These are phyloP conservation scores for Puccinia novopanici DNA, from an alignment of 1,284 basidiomycete genomes.

Conservation along the genomic window DNA sequence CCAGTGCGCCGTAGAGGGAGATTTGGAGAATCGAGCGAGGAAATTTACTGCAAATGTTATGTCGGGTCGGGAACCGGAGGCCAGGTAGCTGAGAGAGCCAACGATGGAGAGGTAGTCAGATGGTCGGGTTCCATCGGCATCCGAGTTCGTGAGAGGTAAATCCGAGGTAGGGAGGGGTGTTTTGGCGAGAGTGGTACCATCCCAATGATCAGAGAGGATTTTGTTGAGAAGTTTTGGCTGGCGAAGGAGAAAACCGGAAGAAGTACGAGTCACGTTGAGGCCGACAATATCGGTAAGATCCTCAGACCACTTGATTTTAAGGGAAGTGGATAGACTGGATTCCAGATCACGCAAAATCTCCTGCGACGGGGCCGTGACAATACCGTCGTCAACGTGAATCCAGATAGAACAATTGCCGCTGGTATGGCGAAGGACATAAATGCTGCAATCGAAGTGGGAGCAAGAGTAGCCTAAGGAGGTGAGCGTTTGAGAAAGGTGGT, in stretches of 20 bases:
- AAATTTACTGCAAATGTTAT: too few species aligned
- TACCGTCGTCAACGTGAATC: constrained; percentile 13
- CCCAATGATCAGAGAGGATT: not conserved
- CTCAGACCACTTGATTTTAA: not conserved
- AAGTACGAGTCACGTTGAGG: not conserved
- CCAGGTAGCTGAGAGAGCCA: not conserved
- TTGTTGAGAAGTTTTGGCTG: not conserved
- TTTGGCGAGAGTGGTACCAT: not conserved
- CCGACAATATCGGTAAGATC: not conserved
- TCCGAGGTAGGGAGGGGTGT: not conserved
- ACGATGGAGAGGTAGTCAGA: not conserved
- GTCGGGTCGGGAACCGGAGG: not conserved
- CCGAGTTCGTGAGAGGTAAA: not conserved
- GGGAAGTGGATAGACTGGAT: not conserved
- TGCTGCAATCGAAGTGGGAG: too few species aligned
- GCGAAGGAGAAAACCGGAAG: not conserved
- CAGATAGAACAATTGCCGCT: not conserved
- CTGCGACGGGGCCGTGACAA: not conserved
- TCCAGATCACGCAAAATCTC: not conserved
- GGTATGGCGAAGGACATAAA: not conserved
- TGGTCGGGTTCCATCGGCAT: not conserved
- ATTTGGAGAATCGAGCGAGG: not conserved
- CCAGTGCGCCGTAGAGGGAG: not conserved
- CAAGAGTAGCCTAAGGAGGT: too few species aligned
- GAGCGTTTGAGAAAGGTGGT: too few species aligned